Conservation (phyloP, 306 rosid genomes). For the Cicer arietinum region DNA sequence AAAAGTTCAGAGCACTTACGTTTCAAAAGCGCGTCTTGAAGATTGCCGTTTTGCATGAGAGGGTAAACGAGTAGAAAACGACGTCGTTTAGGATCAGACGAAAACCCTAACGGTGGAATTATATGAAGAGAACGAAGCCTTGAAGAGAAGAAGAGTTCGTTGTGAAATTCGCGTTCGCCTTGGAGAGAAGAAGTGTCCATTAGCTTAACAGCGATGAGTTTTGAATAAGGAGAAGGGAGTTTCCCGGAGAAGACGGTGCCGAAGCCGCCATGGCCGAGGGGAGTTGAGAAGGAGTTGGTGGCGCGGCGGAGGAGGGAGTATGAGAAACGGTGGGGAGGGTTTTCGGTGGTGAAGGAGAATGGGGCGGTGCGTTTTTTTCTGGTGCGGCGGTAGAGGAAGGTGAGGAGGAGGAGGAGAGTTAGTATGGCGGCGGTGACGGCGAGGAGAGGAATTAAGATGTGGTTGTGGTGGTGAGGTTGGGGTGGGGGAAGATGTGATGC, state of each 20-base stretch:
- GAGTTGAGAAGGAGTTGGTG: conserved; percentile 78
- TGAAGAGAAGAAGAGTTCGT: conserved; percentile 87
- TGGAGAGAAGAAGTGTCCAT: conserved; percentile 85
- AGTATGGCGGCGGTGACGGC: conserved; percentile 48
- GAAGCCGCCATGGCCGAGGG: conserved; percentile 89
- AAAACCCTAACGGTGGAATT: conserved; percentile 72
- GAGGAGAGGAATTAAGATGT: conserved; percentile 40
- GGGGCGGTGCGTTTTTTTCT: conserved; percentile 70
- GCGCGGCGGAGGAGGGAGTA: conserved; percentile 85
- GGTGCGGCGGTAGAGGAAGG: conserved; percentile 57
- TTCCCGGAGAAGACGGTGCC: conserved; percentile 83
- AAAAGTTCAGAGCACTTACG: conserved; percentile 69
- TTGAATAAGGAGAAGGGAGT: conserved; percentile 49
- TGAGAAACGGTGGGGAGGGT: conserved; percentile 71
- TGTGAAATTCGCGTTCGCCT: conserved; percentile 92
- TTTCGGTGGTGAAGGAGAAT: conserved; percentile 42
- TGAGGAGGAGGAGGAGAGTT: conserved; percentile 59
- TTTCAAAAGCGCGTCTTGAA: conserved; percentile 84
- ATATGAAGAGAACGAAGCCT: conserved; percentile 57
- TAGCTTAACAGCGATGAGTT: conserved; percentile 78
- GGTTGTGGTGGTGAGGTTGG: conserved; percentile 27
- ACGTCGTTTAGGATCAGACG: conserved; percentile 73
- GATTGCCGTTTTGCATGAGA: conserved; percentile 77
- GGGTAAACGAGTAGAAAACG: conserved; percentile 82
- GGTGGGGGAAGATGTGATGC: conserved; percentile 26